Evolutionary conservation across 164 flowering plant genomes (phyloP).

Genomic region (Nymphaea colorata): DNA sequence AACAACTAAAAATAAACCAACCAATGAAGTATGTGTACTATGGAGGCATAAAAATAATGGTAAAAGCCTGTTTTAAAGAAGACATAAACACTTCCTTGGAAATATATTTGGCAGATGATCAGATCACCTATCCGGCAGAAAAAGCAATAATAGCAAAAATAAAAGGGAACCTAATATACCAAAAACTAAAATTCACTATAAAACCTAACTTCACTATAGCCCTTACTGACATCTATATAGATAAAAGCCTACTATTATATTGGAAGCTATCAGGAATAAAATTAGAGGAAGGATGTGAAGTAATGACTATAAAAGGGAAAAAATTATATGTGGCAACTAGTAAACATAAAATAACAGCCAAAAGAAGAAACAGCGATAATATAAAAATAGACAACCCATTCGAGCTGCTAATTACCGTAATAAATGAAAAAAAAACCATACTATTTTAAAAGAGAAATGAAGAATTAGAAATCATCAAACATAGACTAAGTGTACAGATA

Average conservation of each 20-base stretch:
- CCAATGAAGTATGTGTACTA: background rate
- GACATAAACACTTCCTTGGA: background rate
- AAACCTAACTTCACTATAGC: background rate
- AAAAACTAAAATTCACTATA: too few species aligned
- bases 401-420: too few species aligned
- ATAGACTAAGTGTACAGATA: too few species aligned
- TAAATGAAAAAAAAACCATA: too few species aligned
- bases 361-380: background rate
- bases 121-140: background rate
- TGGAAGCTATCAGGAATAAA: too few species aligned
- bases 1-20: too few species aligned
- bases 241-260: too few species aligned
- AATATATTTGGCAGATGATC: background rate
- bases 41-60: background rate
- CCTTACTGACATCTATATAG: background rate
- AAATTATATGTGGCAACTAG: too few species aligned
- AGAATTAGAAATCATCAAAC: too few species aligned
- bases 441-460: too few species aligned
- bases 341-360: background rate
- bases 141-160: background rate
- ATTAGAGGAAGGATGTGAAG: too few species aligned
- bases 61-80: background rate
- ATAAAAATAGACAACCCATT: background rate
- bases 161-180: background rate
- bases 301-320: too few species aligned